Base-by-base conservation (phyloP, 2,329 filamentous ascomycete species). In the Monosporascus sp. region DNA sequence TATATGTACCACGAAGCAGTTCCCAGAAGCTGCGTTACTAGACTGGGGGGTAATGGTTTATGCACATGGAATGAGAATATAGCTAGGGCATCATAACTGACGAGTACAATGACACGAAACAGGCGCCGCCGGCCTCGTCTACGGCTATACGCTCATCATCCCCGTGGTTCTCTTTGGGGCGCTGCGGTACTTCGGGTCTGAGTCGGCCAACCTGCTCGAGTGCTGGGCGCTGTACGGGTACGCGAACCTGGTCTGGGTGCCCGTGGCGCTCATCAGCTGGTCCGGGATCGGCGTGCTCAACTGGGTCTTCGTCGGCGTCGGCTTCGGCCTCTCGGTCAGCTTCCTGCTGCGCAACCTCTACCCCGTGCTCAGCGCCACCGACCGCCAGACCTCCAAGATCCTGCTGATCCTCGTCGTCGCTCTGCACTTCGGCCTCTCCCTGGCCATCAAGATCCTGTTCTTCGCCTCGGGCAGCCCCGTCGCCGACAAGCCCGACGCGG, bases 141-240 rank as follows among this genome's bases (percentile, higher is more conserved):
- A 99, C 72, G 94, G 94, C 53, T 99, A 99, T 72, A 97, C 94
- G 1, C 81, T 88, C 57, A 77, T 96, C 58, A 84, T 99, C 52
- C 94, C 94, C 3, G 76, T 96, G 58, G 85, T 79, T 9, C 81
- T 99, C 35, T 99, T 93, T 85, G 87, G 86, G 20, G 88, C 89
- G 60, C 78, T 99, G 60, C 90, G 89, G 64, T 99, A 96, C 87
- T 97, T 96, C 72, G 93, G 93, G 53, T 94, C 90, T 71, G 91
- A 96, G 69, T 89, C 85, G 52, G 92, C 93, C 57, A 96, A 96
- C 72, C 76, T 99, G 55, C 82, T 99, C 60, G 94, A 99, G 76
- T 96, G 91, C 77, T 92, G 90, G 85, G 89, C 91, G 55, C 77
- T 99, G 37, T 99, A 97, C 71, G 94, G 94, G 51, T 99, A 99